Base-by-base conservation (phyloP, 2,329 filamentous ascomycete genomes). In the Thyridium curvatum region DNA sequence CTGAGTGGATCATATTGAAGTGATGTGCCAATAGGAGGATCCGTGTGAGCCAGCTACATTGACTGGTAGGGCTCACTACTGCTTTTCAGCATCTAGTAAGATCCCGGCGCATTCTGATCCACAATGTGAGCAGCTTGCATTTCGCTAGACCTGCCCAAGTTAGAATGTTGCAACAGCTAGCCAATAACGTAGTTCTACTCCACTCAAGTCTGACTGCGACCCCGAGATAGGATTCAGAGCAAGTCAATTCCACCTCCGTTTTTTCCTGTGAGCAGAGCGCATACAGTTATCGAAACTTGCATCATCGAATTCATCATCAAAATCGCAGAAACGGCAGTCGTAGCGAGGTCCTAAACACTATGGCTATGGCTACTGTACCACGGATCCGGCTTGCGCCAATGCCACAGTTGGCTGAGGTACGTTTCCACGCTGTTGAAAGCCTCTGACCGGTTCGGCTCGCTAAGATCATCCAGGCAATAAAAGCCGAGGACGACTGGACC, bases 401-500 rank as follows among this genome's bases (percentile, higher is more conserved):
- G 56, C 55, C 56, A 41, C 60, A 65, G 43, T 52, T 66, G 47
- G 54, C 54, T 41, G 59, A 65, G 55, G 60, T 63, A 51, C 32
- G 49, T 55, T 6, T 46, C 32, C 36, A 42, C 31, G 30, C 31
- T 26, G 35, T 14, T 31, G 39, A 37, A 18, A 37, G 41, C 40
- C 32, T 38, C 30, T 35, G 41, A 46, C 18, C 40, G 40, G 45
- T 32, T 40, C 44, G 43, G 49, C 30, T 51, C 54, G 41, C 59
- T 60, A 34, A 59, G 46, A 26, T 13, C 30, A 17, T 46, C 45
- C 34, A 67, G 62, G 64, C 63, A 8, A 56, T 44, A 50, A 54
- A 46, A 40, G 50, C 35, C 21, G 55, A 66, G 43, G 67, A 71
- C 37, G 59, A 69, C 51, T 71, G 68, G 66, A 69, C 65, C 30